Conservation (phyloP, 768 basidiomycete species). For the Boletus patriciae region DNA sequence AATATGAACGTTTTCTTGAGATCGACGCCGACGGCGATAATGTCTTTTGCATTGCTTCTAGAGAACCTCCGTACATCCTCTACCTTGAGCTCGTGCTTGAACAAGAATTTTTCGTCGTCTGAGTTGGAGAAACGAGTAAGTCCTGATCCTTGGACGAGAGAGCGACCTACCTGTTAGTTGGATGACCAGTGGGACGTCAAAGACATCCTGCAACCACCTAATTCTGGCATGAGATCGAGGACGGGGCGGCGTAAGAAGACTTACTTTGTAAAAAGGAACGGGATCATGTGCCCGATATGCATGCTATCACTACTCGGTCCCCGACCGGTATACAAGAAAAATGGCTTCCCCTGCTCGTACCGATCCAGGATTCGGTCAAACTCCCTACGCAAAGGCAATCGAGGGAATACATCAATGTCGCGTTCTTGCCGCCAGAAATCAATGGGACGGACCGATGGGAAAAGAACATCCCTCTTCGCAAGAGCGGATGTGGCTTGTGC, state of each 20-base stretch:
- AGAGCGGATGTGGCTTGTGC: constrained; percentile 78
- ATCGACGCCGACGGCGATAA: constrained; percentile 95
- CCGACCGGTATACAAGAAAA: constrained; percentile 96
- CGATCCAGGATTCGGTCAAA: constrained; percentile 92
- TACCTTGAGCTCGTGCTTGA: constrained; percentile 91
- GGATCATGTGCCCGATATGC: constrained; percentile 97
- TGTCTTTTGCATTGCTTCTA: constrained; percentile 86
- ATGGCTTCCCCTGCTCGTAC: constrained; percentile 95
- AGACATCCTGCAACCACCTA: constrained; percentile 98
- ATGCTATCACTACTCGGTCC: constrained; percentile 96
- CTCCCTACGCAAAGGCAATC: constrained; percentile 53
- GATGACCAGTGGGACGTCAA: constrained; percentile 90
- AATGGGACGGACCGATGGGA: constrained; percentile 77
- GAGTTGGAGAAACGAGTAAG: background rate
- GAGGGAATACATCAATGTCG: background rate
- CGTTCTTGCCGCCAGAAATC: background rate
- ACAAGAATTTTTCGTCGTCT: constrained; percentile 99
- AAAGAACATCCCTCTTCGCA: constrained; percentile 94
- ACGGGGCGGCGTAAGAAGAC: constrained; percentile 24
- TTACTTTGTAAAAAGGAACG: constrained; percentile 95
- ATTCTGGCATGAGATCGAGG: background rate
- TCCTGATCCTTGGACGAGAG: background rate
- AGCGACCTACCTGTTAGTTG: constrained; percentile 79
- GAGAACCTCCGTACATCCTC: constrained; percentile 86
- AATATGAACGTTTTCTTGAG: constrained; percentile 95